Percentiles rank a stretch among this genome's conserved stretches.
Conservation (phyloP, 306 rosid species). For the Canavalia ensiformis region DNA sequence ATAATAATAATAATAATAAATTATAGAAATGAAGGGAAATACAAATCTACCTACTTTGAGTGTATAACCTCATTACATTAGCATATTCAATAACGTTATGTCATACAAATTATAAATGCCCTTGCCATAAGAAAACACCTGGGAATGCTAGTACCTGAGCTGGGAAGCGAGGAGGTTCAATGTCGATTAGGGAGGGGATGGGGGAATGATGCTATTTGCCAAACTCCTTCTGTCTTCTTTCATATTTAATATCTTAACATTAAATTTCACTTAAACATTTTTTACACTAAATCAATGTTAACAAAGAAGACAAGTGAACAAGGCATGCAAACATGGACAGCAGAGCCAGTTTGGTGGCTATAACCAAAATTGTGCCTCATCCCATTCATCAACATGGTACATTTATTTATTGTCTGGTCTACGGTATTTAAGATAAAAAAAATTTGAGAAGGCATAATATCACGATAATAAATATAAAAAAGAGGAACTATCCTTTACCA, state of each 20-base stretch:
- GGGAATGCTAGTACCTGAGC: background rate
- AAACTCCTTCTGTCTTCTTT: background rate
- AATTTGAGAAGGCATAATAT: conserved; percentile 4
- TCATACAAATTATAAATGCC: no score
- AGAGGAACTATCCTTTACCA: conserved; percentile 23
- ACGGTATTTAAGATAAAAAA: background rate
- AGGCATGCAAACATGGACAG: background rate
- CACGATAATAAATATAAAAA: conserved; percentile 22
- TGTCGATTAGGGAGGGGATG: background rate
- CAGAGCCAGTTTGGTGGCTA: background rate
- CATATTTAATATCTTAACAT: background rate
- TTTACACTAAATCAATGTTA: background rate
- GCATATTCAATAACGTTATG: background rate
- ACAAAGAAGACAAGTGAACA: conserved; percentile 1
- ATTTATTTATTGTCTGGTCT: conserved; percentile 30
- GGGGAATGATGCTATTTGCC: background rate
- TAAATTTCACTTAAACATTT: background rate
- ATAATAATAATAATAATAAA: no score
- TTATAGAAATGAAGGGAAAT: background rate
- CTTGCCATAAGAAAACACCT: background rate
- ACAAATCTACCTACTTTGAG: no score
- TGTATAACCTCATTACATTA: background rate
- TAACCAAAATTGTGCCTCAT: conserved; percentile 20
- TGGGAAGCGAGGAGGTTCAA: background rate
- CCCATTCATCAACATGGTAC: conserved; percentile 18